These are phyloP conservation scores for Pythium utonaiense DNA, from an alignment of 352 stramenopile species.

Conservation along the genomic window DNA sequence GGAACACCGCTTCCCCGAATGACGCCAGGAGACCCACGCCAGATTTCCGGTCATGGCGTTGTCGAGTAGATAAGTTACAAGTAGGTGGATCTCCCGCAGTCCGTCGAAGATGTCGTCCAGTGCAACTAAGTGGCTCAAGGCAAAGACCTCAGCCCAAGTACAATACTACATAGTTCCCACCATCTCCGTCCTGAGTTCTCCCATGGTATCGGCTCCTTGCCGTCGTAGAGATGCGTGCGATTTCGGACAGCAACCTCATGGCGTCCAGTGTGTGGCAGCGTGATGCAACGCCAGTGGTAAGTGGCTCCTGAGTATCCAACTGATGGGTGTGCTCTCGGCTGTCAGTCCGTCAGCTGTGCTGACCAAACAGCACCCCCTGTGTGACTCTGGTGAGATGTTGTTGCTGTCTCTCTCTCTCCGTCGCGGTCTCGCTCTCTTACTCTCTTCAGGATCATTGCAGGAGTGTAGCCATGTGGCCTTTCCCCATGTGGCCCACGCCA, in stretches of 20 bases:
- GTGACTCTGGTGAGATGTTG: background rate
- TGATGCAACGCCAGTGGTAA: too few species aligned
- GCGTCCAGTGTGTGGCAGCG: too few species aligned
- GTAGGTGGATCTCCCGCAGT: background rate
- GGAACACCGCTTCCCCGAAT: slow-evolving; percentile 55
- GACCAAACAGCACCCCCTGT: background rate
- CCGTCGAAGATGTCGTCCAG: slow-evolving; percentile 2
- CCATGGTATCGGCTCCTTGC: too few species aligned
- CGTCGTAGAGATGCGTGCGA: too few species aligned
- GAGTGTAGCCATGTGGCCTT: background rate
- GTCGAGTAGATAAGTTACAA: slow-evolving; percentile 17
- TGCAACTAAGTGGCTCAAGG: background rate
- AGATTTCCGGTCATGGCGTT: slow-evolving; percentile 10
- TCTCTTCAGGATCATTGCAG: too few species aligned
- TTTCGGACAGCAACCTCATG: too few species aligned
- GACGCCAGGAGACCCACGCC: slow-evolving; percentile 15
- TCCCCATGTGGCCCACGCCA: background rate
- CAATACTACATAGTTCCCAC: too few species aligned
- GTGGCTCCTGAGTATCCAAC: too few species aligned
- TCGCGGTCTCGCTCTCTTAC: too few species aligned
- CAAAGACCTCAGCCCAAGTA: background rate
- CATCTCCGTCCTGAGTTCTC: background rate
- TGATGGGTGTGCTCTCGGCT: background rate
- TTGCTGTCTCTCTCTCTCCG: too few species aligned
- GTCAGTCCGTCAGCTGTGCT: background rate